Conservation (phyloP, 169 alveolate genomes). For the Cryptosporidium sp. region DNA sequence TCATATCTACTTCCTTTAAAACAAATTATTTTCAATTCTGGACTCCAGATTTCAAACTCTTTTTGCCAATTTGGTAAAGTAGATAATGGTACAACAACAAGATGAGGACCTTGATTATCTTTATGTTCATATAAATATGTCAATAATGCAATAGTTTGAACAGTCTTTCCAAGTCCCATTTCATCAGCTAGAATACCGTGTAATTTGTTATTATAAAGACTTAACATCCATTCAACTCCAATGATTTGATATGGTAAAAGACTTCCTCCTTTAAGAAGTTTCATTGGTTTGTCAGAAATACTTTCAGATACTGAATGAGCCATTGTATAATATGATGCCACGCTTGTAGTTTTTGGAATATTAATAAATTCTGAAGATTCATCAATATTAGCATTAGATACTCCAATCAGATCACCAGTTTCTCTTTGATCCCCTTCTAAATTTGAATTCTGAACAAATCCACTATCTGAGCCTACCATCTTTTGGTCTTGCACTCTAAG, state of each 20-base stretch:
- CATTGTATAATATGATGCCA: slow-evolving; percentile 84
- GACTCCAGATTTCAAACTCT: slow-evolving; percentile 94
- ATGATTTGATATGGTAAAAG: slow-evolving; percentile 89
- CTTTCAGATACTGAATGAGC: slow-evolving; percentile 91
- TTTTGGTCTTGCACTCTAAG: slow-evolving; percentile 90
- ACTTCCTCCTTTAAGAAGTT: slow-evolving; percentile 86
- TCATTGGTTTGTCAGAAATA: slow-evolving; percentile 85
- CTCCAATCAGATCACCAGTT: slow-evolving; percentile 27
- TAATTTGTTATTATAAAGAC: slow-evolving; percentile 90
- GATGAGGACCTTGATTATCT: slow-evolving; percentile 89
- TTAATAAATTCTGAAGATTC: slow-evolving; percentile 12
- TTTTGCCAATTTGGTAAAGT: slow-evolving; percentile 94
- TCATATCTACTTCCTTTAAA: slow-evolving; percentile 83
- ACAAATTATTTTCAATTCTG: slow-evolving; percentile 87
- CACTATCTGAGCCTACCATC: slow-evolving; percentile 7
- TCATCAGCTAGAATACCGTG: slow-evolving; percentile 96
- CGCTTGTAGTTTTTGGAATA: slow-evolving; percentile 37
- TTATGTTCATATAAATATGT: slow-evolving; percentile 92
- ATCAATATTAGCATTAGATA: not conserved
- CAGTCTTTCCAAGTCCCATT: slow-evolving; percentile 98
- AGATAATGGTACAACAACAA: slow-evolving; percentile 93
- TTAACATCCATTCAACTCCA: slow-evolving; percentile 94
- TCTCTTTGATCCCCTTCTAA: slow-evolving; percentile 1
- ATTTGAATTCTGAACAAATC: not conserved
- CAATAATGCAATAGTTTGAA: slow-evolving; percentile 94